Conservation (phyloP, 495 filamentous ascomycete species). For the Hyaloscypha finlandica region DNA sequence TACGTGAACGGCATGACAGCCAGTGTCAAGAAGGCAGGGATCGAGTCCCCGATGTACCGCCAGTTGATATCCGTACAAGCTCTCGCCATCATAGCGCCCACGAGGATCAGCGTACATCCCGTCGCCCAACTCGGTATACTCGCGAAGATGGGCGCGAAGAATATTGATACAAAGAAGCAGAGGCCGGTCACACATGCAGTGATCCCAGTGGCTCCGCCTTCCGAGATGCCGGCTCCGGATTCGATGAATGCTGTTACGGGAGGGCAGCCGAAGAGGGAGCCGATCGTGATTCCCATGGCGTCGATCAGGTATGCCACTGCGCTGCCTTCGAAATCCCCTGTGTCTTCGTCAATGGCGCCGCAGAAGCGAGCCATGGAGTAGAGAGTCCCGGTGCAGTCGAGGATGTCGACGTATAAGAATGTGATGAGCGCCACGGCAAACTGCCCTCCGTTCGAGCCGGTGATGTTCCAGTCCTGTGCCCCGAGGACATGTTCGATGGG, state of each 20-base stretch:
- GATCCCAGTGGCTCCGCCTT: slow-evolving; percentile 80
- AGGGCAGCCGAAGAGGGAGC: slow-evolving; percentile 69
- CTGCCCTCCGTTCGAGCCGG: slow-evolving; percentile 57
- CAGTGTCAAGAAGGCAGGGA: slow-evolving; percentile 80
- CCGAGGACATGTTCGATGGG: slow-evolving; percentile 64
- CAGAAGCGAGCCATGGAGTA: slow-evolving; percentile 85
- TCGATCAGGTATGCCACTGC: slow-evolving; percentile 79
- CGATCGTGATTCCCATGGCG: slow-evolving; percentile 75
- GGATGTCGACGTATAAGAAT: slow-evolving; percentile 84
- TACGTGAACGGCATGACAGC: slow-evolving; percentile 86
- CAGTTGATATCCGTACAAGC: slow-evolving; percentile 80
- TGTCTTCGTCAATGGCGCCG: slow-evolving; percentile 69
- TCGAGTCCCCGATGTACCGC: slow-evolving; percentile 73
- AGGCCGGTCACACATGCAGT: slow-evolving; percentile 75
- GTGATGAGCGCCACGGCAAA: slow-evolving; percentile 80
- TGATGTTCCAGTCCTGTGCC: slow-evolving; percentile 69
- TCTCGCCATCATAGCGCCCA: slow-evolving; percentile 79
- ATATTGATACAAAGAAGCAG: slow-evolving; percentile 83
- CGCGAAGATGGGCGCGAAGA: slow-evolving; percentile 86
- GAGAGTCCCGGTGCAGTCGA: slow-evolving; percentile 74
- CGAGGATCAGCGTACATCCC: slow-evolving; percentile 77
- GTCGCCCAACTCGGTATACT: slow-evolving; percentile 85
- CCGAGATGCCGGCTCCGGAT: slow-evolving; percentile 80
- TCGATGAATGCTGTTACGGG: slow-evolving; percentile 84
- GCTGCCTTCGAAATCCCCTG: slow-evolving; percentile 77